Evolutionary conservation across 345 rosid genomes (phyloP).

Genomic region (Boechera stricta): DNA sequence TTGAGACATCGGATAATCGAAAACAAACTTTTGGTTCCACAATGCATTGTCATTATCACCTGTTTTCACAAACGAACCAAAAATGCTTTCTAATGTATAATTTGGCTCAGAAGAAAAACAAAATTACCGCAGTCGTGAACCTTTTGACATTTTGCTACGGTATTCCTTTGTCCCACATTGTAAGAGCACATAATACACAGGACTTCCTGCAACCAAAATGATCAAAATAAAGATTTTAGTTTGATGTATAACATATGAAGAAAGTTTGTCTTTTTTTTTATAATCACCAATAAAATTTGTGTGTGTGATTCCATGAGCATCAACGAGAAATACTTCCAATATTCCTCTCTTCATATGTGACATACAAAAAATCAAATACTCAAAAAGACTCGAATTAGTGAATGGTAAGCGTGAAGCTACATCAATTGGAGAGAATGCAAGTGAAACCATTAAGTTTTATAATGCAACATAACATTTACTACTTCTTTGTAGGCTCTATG

Average conservation of each 20-base stretch:
- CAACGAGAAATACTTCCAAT: slow-evolving; percentile 79
- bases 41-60: slow-evolving; percentile 58
- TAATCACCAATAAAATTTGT: slow-evolving; percentile 67
- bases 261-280: background rate
- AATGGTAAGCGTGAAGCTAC: slow-evolving; percentile 1
- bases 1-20: slow-evolving; percentile 56
- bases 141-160: slow-evolving; percentile 72
- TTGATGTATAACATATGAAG: slow-evolving; percentile 18
- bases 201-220: slow-evolving; percentile 54
- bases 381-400: background rate
- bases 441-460: slow-evolving; percentile 29
- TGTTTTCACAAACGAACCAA: slow-evolving; percentile 35
- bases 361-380: background rate
- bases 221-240: background rate
- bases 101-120: slow-evolving; percentile 5
- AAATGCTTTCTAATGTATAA: background rate
- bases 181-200: slow-evolving; percentile 60
- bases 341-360: slow-evolving; percentile 59
- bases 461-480: slow-evolving; percentile 22
- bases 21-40: slow-evolving; percentile 90
- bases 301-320: slow-evolving; percentile 78
- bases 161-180: slow-evolving; percentile 70
- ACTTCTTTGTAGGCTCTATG: slow-evolving; percentile 20
- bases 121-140: slow-evolving; percentile 41
- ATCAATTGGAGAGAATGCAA: slow-evolving; percentile 1